Conservation (phyloP, 441 rosid genomes). For the Kokia cookei region DNA sequence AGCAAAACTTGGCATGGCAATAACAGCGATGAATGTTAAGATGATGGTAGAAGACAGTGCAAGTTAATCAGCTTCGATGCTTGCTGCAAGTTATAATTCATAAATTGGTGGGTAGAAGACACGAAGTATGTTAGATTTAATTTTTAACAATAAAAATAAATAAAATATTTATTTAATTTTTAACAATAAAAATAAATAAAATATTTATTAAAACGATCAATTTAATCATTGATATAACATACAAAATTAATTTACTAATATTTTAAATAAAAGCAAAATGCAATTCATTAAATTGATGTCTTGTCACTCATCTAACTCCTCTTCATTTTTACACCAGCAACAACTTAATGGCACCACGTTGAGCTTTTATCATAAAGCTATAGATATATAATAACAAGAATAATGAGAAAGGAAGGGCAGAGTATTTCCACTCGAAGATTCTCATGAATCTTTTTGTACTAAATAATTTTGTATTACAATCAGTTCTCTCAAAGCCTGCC, state of each 20-base stretch:
- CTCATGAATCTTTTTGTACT: neutral
- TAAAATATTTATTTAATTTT: too few relatives aligned
- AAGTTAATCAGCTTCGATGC: neutral
- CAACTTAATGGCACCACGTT: neutral
- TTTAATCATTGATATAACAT: rapidly evolving
- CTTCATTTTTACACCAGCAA: neutral
- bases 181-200: too few relatives aligned
- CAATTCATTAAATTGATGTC: neutral
- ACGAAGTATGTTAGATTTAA: too few relatives aligned
- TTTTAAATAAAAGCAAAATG: too few relatives aligned
- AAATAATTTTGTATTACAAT: neutral
- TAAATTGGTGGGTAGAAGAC: too few relatives aligned
- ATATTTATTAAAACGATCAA: too few relatives aligned
- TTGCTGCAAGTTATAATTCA: neutral
- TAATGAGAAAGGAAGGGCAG: neutral
- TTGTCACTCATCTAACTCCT: neutral
- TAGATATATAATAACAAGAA: neutral
- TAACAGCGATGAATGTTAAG: neutral
- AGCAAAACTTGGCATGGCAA: neutral
- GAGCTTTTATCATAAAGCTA: neutral
- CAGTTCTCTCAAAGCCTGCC: neutral
- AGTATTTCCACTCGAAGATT: neutral
- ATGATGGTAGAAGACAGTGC: neutral
- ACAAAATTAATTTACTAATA: too few relatives aligned
- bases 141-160: too few relatives aligned